Evolutionary conservation across 1,139 yeast species (phyloP), one percentile per base, ranked within the genome.

Genomic region (Debaryomycetaceae sp.): DNA sequence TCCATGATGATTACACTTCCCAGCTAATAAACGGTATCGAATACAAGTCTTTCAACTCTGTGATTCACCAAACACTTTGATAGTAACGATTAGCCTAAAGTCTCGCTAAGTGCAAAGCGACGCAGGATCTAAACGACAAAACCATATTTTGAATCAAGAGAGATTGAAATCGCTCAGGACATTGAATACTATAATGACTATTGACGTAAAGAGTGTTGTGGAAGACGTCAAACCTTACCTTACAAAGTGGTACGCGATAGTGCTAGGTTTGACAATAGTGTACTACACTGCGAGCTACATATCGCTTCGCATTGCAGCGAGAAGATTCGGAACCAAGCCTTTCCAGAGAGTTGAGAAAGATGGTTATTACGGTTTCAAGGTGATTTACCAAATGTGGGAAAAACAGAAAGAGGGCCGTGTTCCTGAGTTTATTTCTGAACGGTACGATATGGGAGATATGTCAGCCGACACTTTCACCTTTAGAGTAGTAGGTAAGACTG

Each of bases 321-420:
- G 44, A 33, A 59, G 54, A 35, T 41, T 56, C 17, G 68, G 67
- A 0, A 59, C 62, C 36, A 51, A 57, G 37, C 53, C 56, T 6
- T 40, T 52, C 8, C 36, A 49, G 8, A 40, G 40, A 22, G 2
- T 17, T 3, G 38, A 39, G 6, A 23, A 41, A 5, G 69, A 65
- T 44, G 49, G 55, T 11, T 47, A 39, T 8, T 53, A 51, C 31
- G 74, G 75, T 5, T 60, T 70, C 42, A 47, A 44, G 17, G 37
- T 53, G n/a, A 54, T 58, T 34, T 38, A 43, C n/a, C 5, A 7
- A 9, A 22, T 34, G 23, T 40, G 24, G 20, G 41, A 45, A n/a
- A 42, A 38, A 39, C 60, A 58, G 35, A 50, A 40, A 7, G 53
- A 57, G 7, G 75, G 74, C n/a, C 45, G 45, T 0, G 40, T 63